Evolutionary conservation across 768 basidiomycete genomes (phyloP), one percentile per base, ranked within the genome.

Genomic region (Leccinum longicurvipes): DNA sequence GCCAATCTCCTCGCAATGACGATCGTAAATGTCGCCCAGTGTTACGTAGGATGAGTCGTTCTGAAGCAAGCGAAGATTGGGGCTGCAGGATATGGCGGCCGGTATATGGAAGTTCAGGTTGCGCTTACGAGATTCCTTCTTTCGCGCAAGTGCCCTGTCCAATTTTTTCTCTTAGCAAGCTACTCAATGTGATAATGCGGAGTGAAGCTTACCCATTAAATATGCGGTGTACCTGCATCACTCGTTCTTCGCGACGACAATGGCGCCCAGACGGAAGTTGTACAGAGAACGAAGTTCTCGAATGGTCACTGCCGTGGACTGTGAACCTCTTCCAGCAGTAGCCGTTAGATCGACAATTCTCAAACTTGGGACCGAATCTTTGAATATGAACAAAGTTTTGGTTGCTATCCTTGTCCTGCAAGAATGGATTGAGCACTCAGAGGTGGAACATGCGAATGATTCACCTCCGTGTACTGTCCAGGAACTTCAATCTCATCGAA

Each of bases 401-500:
- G 67, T 93, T 93, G 64, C 80, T 91, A 71, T 99, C 96, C 71
- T 95, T 93, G 67, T 98, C 94, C 94, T 97, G 64, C 14, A 36
- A 55, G 56, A 53, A 51, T 51, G 7, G 27, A n/a, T 23, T 66
- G 39, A 65, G 47, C 15, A 36, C 23, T 17, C 19, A 34, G 0
- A 28, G 41, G 9, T 31, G 19, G 32, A 3, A 3, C 27, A 42
- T 46, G 12, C 27, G 9, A 32, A 66, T 23, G n/a, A 1, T 76
- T 64, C 53, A 91, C 94, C 82, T 98, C 92, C 0, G 93, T 90
- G 69, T 99, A 99, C 71, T 99, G 97, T 7, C 97, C 97, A n/a
- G 95, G 95, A 49, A 99, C 84, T 67, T 99, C 95, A 36, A 99
- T 91, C 60, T 99, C 96, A 60, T 98, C 97, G 49, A 96, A 93